phyloP scores from a whole-genome alignment of 2,329 filamentous ascomycete genomes.

The Aspergillus carbonarius region DNA sequence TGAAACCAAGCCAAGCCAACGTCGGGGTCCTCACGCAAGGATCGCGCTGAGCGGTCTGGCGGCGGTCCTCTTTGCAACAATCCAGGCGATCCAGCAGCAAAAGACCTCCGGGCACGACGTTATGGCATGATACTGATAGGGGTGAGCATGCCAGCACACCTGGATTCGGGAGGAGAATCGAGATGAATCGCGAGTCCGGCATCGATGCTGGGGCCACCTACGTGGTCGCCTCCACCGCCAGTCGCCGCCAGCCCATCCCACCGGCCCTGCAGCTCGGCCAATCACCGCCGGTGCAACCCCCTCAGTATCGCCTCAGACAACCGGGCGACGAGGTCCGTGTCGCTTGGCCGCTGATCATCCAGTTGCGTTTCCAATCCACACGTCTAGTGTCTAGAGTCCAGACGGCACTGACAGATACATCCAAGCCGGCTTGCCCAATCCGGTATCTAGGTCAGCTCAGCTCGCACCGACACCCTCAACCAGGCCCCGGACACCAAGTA shows the following conservation, averaged over 20 bases:
- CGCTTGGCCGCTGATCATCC: background rate
- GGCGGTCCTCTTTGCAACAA: background rate
- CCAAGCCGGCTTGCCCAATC: background rate
- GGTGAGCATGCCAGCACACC: background rate
- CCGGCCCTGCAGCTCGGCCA: conserved; percentile 2
- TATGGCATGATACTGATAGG: no score
- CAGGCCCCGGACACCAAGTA: background rate
- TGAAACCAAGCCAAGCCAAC: conserved; percentile 17
- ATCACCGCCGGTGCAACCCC: background rate
- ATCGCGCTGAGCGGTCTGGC: background rate
- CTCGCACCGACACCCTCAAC: no score
- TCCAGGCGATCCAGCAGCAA: no score
- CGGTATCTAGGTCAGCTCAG: background rate
- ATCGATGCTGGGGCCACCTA: conserved; percentile 4
- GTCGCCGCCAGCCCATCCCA: conserved; percentile 17
- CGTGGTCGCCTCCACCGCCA: conserved; percentile 25
- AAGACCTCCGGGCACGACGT: no score
- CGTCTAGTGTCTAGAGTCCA: background rate
- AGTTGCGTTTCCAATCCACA: background rate
- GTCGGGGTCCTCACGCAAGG: conserved; percentile 5
- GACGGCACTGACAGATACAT: background rate
- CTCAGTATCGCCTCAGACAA: background rate
- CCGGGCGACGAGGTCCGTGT: conserved; percentile 3
- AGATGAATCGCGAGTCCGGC: background rate
- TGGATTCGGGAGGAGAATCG: no score